These are phyloP conservation scores for Gloeopeniophorella convolvens DNA, from an alignment of 768 basidiomycete genomes.

Conservation along the genomic window DNA sequence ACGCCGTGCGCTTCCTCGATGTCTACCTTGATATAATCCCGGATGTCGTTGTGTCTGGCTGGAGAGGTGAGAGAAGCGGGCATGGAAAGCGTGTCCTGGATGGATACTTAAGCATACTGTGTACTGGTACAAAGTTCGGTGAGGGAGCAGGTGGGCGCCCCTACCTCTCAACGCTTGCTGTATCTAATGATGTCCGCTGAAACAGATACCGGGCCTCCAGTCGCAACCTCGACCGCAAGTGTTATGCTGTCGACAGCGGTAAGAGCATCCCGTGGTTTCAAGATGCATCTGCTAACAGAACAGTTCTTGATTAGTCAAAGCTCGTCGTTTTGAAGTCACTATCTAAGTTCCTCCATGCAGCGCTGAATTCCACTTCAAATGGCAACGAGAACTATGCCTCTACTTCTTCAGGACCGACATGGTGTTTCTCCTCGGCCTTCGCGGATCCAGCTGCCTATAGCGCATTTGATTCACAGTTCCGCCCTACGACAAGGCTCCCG, in stretches of 20 bases:
- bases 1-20: conserved; percentile 76
- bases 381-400: conserved; percentile 4
- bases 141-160: conserved; percentile 42
- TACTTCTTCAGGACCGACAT: conserved; percentile 36
- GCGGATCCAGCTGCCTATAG: conserved; percentile 41
- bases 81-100: conserved; percentile 64
- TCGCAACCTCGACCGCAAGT: conserved; percentile 55
- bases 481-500: conserved; percentile 19
- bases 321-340: conserved; percentile 70
- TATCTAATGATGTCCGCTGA: conserved; percentile 19
- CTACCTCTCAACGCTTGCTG: neutral
- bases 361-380: conserved; percentile 27
- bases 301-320: conserved; percentile 51
- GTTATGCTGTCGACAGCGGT: conserved; percentile 62
- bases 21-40: conserved; percentile 69
- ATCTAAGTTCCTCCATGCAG: conserved; percentile 53
- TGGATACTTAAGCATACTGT: conserved; percentile 77
- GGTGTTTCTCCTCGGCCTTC: conserved; percentile 65
- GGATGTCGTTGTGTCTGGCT: conserved; percentile 56
- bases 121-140: conserved; percentile 56
- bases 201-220: conserved; percentile 28
- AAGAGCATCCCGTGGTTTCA: conserved; percentile 22
- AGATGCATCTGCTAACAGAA: neutral
- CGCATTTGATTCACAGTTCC: conserved; percentile 45
- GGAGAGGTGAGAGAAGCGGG: conserved; percentile 45